Evolutionary conservation across 2,329 filamentous ascomycete species (phyloP), one percentile per base, ranked within the genome.

Genomic region (Apiospora marii): DNA sequence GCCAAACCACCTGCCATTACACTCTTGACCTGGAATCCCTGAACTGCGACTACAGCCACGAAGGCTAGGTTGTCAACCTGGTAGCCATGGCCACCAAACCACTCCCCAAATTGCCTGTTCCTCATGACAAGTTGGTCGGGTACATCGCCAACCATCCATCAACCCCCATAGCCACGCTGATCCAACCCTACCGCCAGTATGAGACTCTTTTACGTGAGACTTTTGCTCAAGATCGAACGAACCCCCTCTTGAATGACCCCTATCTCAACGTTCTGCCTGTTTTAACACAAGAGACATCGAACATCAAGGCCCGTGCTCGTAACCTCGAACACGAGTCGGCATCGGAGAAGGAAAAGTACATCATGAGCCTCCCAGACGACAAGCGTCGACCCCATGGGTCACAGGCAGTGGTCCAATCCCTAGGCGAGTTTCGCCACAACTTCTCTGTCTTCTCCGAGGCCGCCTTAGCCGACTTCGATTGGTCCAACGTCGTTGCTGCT

Each of bases 391-490:
- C 85, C 0, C 83, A 90, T 79, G 92, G 89, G 6, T 88, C 91
- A 1, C 89, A 89, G 3, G 94, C 94, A 3, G 88, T 93, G 4
- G 93, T 95, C 0, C 80, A 86, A 34, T 88, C 88, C 16, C 79
- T 96, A 67, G 86, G 89, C 68, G 91, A 94, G 43, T 97, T 96
- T 77, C 90, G 91, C 79, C 88, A 89, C 68, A 96, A 96, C 82
- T 96, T 97, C 82, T 89, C 89, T 73, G 80, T 97, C 73, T 97
- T 97, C 79, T 94, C 92, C 1, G 94, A 97, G 82, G 92, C 90
- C 1, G 92, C 93, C 0, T 84, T 97, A 41, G 86, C 87, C 43
- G 94, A 96, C 68, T 80, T 97, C 76, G 90, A 96, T 79, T 97
- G 94, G 94, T 90, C 83, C 78, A 96, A 96, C 79, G 90, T 97